Evolutionary conservation across 306 rosid genomes (phyloP), one percentile per base, ranked within the genome.

Genomic region (Dalbergia cochinchinensis): DNA sequence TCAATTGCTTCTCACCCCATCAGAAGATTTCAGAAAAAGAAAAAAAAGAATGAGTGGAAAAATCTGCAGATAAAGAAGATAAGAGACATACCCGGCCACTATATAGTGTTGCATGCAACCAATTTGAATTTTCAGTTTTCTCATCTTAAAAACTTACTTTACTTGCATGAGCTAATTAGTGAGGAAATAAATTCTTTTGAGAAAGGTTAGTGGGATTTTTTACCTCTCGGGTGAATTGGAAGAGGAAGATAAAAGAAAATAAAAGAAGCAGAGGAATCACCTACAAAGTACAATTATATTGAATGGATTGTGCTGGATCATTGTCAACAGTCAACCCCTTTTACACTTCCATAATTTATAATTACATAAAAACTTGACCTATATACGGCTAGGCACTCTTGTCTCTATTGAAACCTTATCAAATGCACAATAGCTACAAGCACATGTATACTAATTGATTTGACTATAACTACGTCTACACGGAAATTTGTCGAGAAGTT

Each of bases 381-480:
- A 37, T 35, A 53, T 39, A 60, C 3, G 31, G 59, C 39, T 53
- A 54, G 18, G 62, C 10, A n/a, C 77, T 78, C 37, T 26, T 67
- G 35, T 58, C 15, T 22, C 15, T 22, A 45, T 22, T 45, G 42
- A 55, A 48, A 19, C 55, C 60, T 50, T 50, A 42, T 76, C 69
- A 76, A 18, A 8, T 62, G 78, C 82, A 70, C 31, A 26, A 1
- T 76, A 62, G 77, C 63, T 82, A 68, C 61, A 51, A 69, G 78
- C 82, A 82, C 73, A 76, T 69, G 82, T 31, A 18, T 33, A 78
- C 31, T 47, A 6, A n/a, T 65, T 67, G 10, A 9, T 62, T 75
- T 48, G 39, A 33, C 44, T 4, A 6, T 4, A 39, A 8, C 8
- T 3, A 15, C n/a, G 59, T n/a, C 20, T 1, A 53, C 8, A 4